Base-by-base conservation (phyloP, 192 early-diverging fungal species). In the Gonapodya sp. region DNA sequence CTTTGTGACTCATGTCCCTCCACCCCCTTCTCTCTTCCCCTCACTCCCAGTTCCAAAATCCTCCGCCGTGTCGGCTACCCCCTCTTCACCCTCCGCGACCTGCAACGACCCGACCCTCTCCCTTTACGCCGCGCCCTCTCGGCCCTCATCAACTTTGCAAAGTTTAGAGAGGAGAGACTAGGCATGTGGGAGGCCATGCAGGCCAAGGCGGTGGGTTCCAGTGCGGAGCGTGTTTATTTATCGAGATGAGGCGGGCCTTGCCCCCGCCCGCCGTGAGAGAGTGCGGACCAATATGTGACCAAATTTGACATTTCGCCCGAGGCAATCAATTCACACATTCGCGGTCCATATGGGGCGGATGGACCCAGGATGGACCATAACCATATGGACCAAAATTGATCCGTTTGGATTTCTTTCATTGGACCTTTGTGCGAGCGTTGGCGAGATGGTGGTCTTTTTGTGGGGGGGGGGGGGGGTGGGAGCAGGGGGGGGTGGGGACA, bases 81-180 rank as follows among this genome's bases (percentile, higher is more conserved):
- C 14, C 93, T 94, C 82, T 95, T 96, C 85, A 89, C 88, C 37
- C 86, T 94, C 18, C 86, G 91, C 36, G 96, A 97, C 81, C 83
- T 97, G 77, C 85, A 94, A 30, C 91, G 89, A n/a, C 96, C 96
- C 0, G 93, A 95, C 82, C 87, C 92, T 0, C 85, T 82, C 0
- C 88, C 91, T 1, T 85, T 94, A 34, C 84, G 92, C 0, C 85
- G 87, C n/a, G 89, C 94, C n/a, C 86, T 97, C 8, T 93, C 92
- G 84, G 93, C 89, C 1, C 86, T 96, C 32, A 94, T 95, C 82
- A 97, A 97, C 83, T 97, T 95, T 88, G 92, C 91, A 78, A 96
- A 94, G 86, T 97, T 97, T 82, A 86, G 94, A 31, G 94, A 96
- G 78, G 92, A 95, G 81, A 86, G 91, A 1, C 86, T 94, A 85